Evolutionary conservation across 2,329 filamentous ascomycete genomes (phyloP), one percentile per base, ranked within the genome.

Genomic region (Penicillium psychrosexuale): DNA sequence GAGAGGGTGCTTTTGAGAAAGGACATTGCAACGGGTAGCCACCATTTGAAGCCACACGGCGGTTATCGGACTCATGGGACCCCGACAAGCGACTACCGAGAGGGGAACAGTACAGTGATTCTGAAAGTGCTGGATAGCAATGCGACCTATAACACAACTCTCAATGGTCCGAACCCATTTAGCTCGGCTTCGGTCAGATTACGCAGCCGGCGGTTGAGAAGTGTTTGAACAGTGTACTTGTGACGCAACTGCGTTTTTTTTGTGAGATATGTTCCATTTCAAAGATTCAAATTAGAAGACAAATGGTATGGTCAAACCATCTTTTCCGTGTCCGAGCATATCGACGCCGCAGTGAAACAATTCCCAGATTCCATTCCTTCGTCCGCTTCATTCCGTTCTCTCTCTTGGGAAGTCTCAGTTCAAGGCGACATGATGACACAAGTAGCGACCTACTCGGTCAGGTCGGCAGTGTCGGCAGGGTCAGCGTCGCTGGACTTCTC

Each of bases 141-240:
- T 42, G 19, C 47, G 6, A 49, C 36, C 4, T 49, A 49, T 6
- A 49, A 49, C 47, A 49, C 47, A 2, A 49, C 47, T 8, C 36
- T 49, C 36, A 49, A 49, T 6, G 47, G 47, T 8, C 47, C 47
- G 13, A 49, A 49, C 17, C 47, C 47, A 12, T 30, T 36, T 24
- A 11, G 8, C 11, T 33, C 17, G 3, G 15, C 17, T n/a, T 42
- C 27, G n/a, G 8, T 30, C 17, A 17, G 27, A 22, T 24, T 42
- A 12, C 47, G 47, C 8, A 31, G 47, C 17, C 24, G 31, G 12
- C 1, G 2, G 27, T 8, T 28, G 33, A 38, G 33, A 38, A 15
- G 11, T n/a, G 17, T 11, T 22, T 2, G 8, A 33, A 8, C 11
- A 31, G 27, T 17, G 24, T 45, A 5, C 8, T 22, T 31, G 7